These are phyloP conservation scores for Apiotrichum laibachii DNA, from an alignment of 1,284 basidiomycete genomes.

Conservation along the genomic window DNA sequence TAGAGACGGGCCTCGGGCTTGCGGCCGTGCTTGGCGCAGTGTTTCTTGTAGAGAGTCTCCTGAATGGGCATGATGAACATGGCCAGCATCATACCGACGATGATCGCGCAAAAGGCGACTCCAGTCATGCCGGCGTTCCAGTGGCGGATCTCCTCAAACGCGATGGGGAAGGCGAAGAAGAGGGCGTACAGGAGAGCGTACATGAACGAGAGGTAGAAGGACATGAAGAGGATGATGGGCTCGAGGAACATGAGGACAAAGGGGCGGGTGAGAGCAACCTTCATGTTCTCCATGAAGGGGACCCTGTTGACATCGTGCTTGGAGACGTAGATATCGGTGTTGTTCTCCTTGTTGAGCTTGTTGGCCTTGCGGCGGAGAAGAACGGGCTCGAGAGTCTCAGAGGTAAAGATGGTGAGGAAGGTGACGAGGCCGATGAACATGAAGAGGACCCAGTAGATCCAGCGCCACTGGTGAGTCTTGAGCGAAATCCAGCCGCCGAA, in stretches of 20 bases:
- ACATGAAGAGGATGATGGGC: conserved; percentile 52
- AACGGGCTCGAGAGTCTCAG: conserved; percentile 51
- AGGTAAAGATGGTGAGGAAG: conserved; percentile 37
- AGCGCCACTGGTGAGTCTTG: conserved; percentile 48
- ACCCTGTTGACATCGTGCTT: conserved; percentile 40
- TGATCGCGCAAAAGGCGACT: conserved; percentile 44
- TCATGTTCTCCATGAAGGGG: conserved; percentile 40
- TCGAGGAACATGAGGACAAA: conserved; percentile 52
- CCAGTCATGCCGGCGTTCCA: conserved; percentile 48
- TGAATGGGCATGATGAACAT: conserved; percentile 38
- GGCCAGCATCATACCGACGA: conserved; percentile 42
- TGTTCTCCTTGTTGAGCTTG: conserved; percentile 48
- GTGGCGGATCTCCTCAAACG: conserved; percentile 47
- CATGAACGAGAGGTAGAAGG: conserved; percentile 54
- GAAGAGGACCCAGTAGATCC: conserved; percentile 54
- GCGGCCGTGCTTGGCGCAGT: conserved; percentile 21
- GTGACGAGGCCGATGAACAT: conserved; percentile 45
- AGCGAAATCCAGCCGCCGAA: conserved; percentile 49
- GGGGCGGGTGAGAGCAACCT: conserved; percentile 47
- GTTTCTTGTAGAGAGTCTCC: conserved; percentile 38
- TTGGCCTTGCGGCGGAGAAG: conserved; percentile 48
- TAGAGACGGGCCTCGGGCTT: conserved; percentile 39
- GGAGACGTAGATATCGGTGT: conserved; percentile 44
- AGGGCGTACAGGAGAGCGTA: conserved; percentile 50
- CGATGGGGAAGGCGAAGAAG: conserved; percentile 49